These are phyloP conservation scores for Fusarium ambrosium DNA, from an alignment of 2,329 filamentous ascomycete genomes.

Conservation along the genomic window DNA sequence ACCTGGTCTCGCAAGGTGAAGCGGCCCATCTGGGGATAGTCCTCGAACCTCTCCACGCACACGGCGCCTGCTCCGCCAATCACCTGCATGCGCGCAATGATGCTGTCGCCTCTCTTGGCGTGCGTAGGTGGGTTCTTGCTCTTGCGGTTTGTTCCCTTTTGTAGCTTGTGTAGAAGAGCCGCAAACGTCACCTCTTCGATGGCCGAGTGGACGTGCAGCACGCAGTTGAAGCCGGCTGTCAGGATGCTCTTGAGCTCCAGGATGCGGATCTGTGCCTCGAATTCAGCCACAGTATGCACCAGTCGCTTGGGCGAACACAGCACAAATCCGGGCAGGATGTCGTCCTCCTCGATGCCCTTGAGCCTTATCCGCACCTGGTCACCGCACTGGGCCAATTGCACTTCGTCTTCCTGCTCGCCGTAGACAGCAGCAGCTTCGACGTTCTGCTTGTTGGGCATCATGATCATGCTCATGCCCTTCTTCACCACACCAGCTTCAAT, in stretches of 20 bases:
- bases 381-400: slow-evolving; percentile 84
- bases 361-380: slow-evolving; percentile 95
- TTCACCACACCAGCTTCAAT: slow-evolving; percentile 95
- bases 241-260: slow-evolving; percentile 95
- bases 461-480: slow-evolving; percentile 86
- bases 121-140: slow-evolving; percentile 95
- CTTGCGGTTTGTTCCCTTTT: slow-evolving; percentile 94
- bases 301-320: slow-evolving; percentile 94
- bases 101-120: slow-evolving; percentile 83
- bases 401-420: slow-evolving; percentile 96
- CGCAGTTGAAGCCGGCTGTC: slow-evolving; percentile 96
- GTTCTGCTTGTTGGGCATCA: slow-evolving; percentile 95
- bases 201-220: slow-evolving; percentile 95
- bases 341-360: slow-evolving; percentile 96
- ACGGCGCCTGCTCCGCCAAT: slow-evolving; percentile 88
- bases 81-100: slow-evolving; percentile 92
- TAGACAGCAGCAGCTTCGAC: slow-evolving; percentile 89
- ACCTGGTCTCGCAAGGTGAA: slow-evolving; percentile 93
- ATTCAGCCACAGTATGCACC: slow-evolving; percentile 88
- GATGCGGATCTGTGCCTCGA: slow-evolving; percentile 97
- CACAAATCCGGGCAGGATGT: slow-evolving; percentile 94
- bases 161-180: slow-evolving; percentile 89
- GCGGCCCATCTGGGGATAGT: slow-evolving; percentile 93
- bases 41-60: slow-evolving; percentile 94
- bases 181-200: slow-evolving; percentile 97